phyloP scores from a whole-genome alignment of 192 early-diverging fungal genomes.

The Rhizophlyctis rosea region DNA sequence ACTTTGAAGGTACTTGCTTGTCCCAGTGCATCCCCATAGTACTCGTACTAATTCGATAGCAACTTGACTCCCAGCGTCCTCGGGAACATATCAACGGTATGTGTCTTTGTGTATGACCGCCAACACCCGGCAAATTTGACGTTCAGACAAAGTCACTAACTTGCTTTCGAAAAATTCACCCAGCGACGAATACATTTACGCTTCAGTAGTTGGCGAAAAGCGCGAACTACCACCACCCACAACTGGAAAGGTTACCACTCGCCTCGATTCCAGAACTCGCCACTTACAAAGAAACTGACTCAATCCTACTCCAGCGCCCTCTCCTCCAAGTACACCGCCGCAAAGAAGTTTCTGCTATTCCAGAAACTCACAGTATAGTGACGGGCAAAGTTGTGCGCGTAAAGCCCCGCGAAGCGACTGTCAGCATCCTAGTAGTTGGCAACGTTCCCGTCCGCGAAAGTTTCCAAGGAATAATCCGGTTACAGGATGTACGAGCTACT shows the following conservation, averaged over 20 bases:
- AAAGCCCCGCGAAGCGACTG: conserved; percentile 78
- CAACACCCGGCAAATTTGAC: not conserved
- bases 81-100: conserved; percentile 28
- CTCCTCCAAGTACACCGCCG: conserved; percentile 29
- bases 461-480: conserved; percentile 83
- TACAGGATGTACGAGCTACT: conserved; percentile 92
- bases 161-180: not conserved
- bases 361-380: conserved; percentile 56
- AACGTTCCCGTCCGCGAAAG: conserved; percentile 51
- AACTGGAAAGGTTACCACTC: conserved; percentile 2
- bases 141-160: not conserved
- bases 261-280: not conserved
- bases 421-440: conserved; percentile 90
- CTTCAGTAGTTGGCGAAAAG: conserved; percentile 27
- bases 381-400: conserved; percentile 88
- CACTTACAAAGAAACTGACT: conserved; percentile 6
- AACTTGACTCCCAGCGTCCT: conserved; percentile 5
- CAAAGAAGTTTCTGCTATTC: conserved; percentile 39
- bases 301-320: conserved; percentile 4
- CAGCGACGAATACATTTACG: conserved; percentile 34
- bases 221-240: conserved; percentile 6
- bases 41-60: not conserved
- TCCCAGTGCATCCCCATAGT: not conserved
- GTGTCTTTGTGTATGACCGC: not conserved
- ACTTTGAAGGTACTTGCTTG: conserved; percentile 16